These are phyloP conservation scores for Purpureocillium takamizusanense DNA, from an alignment of 2,329 filamentous ascomycete species.

Conservation along the genomic window DNA sequence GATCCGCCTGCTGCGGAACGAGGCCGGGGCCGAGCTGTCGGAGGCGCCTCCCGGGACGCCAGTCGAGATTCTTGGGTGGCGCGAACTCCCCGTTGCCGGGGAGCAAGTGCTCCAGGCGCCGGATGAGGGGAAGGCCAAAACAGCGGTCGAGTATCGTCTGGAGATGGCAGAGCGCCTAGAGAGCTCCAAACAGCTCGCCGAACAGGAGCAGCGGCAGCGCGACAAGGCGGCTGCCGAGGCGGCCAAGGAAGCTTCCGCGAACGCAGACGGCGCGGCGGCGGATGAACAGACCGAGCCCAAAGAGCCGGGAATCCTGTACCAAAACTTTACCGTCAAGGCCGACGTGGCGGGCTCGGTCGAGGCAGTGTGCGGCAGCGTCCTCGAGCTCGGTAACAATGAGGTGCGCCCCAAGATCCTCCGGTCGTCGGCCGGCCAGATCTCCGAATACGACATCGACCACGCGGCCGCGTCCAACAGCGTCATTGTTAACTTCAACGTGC, in stretches of 20 bases:
- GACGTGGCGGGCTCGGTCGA: constrained; percentile 93
- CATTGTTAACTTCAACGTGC: constrained; percentile 80
- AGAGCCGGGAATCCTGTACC: constrained; percentile 37
- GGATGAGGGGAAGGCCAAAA: constrained; percentile 69
- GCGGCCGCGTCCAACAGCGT: constrained; percentile 67
- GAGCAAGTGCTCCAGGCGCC: constrained; percentile 78
- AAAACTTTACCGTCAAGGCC: constrained; percentile 83
- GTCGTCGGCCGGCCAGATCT: constrained; percentile 67
- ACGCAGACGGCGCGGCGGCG: constrained; percentile 9
- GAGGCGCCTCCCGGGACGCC: constrained; percentile 82
- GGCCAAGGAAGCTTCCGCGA: constrained; percentile 12
- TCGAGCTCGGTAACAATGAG: constrained; percentile 75
- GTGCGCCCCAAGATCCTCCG: constrained; percentile 69
- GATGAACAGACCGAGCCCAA: constrained; percentile 16
- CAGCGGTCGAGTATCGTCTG: constrained; percentile 66
- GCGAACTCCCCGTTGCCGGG: constrained; percentile 70
- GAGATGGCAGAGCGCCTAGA: constrained; percentile 64
- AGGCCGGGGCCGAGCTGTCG: constrained; percentile 62
- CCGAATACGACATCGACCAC: constrained; percentile 83
- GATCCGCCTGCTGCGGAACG: constrained; percentile 76
- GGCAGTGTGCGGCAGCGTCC: constrained; percentile 70
- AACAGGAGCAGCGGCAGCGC: constrained; percentile 54
- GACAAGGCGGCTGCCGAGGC: constrained; percentile 38
- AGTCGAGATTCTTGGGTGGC: constrained; percentile 93
- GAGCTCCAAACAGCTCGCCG: constrained; percentile 73